Conservation (phyloP, 306 rosid genomes). For the Rubus parviflorus region DNA sequence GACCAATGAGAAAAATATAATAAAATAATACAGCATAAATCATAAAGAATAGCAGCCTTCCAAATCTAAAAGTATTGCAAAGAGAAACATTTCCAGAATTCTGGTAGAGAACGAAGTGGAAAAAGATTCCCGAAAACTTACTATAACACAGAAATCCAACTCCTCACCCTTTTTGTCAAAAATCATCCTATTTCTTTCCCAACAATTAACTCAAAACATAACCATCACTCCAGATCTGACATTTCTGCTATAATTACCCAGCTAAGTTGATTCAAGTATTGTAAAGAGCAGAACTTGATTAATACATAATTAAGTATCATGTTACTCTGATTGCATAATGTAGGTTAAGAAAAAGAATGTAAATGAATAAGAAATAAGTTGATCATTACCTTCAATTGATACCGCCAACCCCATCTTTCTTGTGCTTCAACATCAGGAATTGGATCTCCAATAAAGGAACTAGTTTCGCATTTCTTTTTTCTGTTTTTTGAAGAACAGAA, state of each 20-base stretch:
- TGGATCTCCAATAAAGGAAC: constrained; percentile 77
- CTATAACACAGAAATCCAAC: background rate
- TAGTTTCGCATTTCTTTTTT: constrained; percentile 13
- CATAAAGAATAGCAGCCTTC: background rate
- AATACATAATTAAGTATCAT: background rate
- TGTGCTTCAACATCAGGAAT: constrained; percentile 78
- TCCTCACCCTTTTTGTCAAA: background rate
- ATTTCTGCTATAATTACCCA: too few species aligned
- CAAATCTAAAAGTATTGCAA: background rate
- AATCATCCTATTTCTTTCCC: background rate
- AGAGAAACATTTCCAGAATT: background rate
- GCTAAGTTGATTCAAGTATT: too few species aligned
- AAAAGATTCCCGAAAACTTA: background rate
- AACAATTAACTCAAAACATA: background rate
- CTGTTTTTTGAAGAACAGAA: constrained; percentile 24
- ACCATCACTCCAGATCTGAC: background rate
- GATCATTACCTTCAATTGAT: constrained; percentile 70
- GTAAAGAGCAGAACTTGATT: too few species aligned
- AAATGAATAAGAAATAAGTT: constrained; percentile 18
- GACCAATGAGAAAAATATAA: background rate
- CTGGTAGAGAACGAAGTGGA: background rate
- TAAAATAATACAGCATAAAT: background rate
- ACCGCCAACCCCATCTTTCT: constrained; percentile 92
- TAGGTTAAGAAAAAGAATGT: constrained; percentile 12
- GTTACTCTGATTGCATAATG: background rate